Percentiles rank a stretch among this genome's conserved stretches.
These are phyloP conservation scores for Carallia pectinifolia DNA, from an alignment of 345 rosid species.

Conservation along the genomic window DNA sequence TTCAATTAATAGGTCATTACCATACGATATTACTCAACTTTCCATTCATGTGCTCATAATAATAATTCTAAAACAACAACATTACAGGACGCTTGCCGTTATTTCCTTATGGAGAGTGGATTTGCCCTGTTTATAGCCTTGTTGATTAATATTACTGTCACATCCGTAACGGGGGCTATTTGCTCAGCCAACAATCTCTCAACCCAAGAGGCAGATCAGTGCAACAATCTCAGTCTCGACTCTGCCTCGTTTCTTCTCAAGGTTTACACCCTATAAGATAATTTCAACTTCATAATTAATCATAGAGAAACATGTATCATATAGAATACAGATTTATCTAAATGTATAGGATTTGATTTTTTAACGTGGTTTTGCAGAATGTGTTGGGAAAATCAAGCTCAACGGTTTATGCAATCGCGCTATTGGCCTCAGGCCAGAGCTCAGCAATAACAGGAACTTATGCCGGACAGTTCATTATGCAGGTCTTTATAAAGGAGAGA, in stretches of 20 bases:
- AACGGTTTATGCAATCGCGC: constrained; percentile 51
- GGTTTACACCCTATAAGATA: constrained; percentile 20
- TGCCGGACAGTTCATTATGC: constrained; percentile 70
- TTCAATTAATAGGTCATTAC: not conserved
- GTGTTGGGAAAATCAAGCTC: constrained; percentile 61
- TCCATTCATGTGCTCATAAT: not conserved
- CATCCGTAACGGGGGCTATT: constrained; percentile 57
- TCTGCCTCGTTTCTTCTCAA: constrained; percentile 74
- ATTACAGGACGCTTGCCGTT: constrained; percentile 56
- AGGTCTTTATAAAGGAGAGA: constrained; percentile 25
- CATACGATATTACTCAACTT: not conserved
- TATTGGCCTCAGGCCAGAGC: constrained; percentile 73
- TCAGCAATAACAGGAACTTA: constrained; percentile 68
- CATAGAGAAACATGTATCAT: no score
- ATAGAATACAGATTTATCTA: not conserved
- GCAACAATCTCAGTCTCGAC: constrained; percentile 54
- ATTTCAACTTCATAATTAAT: not conserved
- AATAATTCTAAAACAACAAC: no score
- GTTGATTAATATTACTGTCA: constrained; percentile 53
- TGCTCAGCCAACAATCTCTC: constrained; percentile 39
- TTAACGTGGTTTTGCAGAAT: constrained; percentile 39
- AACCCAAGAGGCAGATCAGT: constrained; percentile 15
- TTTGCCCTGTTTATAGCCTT: constrained; percentile 62
- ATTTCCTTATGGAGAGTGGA: constrained; percentile 61
- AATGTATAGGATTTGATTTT: not conserved